Evolutionary conservation across 1,139 yeast genomes (phyloP), one percentile per base, ranked within the genome.

Genomic region (Yamadazyma jaroonii): DNA sequence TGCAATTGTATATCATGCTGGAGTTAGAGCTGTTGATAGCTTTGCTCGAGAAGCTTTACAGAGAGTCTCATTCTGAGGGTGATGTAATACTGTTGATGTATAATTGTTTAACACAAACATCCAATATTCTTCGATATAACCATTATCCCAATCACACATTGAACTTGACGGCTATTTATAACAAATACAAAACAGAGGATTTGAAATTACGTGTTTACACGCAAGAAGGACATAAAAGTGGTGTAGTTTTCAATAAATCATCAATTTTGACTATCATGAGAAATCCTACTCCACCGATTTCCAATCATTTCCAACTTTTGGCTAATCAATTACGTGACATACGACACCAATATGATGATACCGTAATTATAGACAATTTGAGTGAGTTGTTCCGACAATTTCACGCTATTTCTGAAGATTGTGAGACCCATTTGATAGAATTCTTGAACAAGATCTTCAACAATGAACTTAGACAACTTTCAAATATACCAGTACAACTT

Each of bases 381-480:
- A 13, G 11, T 9, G 11, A 25, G 2, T 29, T 40, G 7, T 4
- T 40, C 13, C 24, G 25, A 14, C 11, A 9, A 11, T 37, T 36
- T 20, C 11, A 10, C 3, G 9, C 22, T n/a, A 29, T 32, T n/a
- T 14, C 28, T 10, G 12, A 26, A 2, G 20, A 33, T 9, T 39
- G 39, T 2, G 30, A 38, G n/a, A 3, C 13, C 2, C 35, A 34
- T 9, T 12, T 47, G 13, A 26, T 40, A 2, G 13, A 9, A n/a
- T 44, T 47, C 21, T 27, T 47, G 9, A 48, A 46, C 17, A 40
- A 38, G 17, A 25, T 32, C 27, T 38, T 43, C 27, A 44, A 44
- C 28, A 34, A 34, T 22, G 52, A 48, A 37, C 32, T 47, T n/a
- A 29, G 46, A n/a, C 52, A 47, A 30, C 29, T 45, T 9, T 28